These are phyloP conservation scores for Vanderwaltozyma verrucispora DNA, from an alignment of 805 yeast species.

Conservation along the genomic window DNA sequence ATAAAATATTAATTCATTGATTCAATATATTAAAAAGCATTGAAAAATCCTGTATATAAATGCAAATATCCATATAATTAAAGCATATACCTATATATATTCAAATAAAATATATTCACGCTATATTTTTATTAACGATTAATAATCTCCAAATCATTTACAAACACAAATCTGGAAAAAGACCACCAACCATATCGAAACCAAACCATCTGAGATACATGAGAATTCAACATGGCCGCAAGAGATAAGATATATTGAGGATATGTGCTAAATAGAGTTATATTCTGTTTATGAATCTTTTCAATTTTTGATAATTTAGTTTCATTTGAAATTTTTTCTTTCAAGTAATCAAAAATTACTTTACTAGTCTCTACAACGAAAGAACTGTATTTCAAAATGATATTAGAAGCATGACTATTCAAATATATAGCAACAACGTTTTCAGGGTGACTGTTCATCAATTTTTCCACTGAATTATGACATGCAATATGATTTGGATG, in stretches of 20 bases:
- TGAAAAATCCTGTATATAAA: not conserved
- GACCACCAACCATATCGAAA: conserved; percentile 83
- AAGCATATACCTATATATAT: not conserved
- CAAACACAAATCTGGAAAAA: conserved; percentile 64
- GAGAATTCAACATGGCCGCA: conserved; percentile 74
- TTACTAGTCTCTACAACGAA: conserved; percentile 11
- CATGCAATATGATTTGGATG: conserved; percentile 82
- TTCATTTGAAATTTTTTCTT: not conserved
- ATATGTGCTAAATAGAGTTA: conserved; percentile 26
- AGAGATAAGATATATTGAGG: conserved; percentile 30
- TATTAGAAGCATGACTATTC: conserved; percentile 10
- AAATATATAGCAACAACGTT: conserved; percentile 5
- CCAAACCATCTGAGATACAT: conserved; percentile 90
- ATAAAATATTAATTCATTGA: no score
- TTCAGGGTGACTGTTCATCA: not conserved
- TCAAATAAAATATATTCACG: no score
- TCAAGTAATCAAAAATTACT: not conserved
- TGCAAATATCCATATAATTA: not conserved
- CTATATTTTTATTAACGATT: not conserved
- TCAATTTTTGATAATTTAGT: not conserved
- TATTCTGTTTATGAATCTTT: not conserved
- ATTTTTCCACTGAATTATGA: conserved; percentile 36
- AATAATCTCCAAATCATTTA: conserved; percentile 45
- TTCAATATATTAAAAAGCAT: no score
- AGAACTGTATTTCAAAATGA: conserved; percentile 17